A percentile compares a stretch with the other conserved stretches of the same genome.
Evolutionary conservation across 1,284 basidiomycete species (phyloP).

Genomic region (Austroboletus novae-zelandiae): DNA sequence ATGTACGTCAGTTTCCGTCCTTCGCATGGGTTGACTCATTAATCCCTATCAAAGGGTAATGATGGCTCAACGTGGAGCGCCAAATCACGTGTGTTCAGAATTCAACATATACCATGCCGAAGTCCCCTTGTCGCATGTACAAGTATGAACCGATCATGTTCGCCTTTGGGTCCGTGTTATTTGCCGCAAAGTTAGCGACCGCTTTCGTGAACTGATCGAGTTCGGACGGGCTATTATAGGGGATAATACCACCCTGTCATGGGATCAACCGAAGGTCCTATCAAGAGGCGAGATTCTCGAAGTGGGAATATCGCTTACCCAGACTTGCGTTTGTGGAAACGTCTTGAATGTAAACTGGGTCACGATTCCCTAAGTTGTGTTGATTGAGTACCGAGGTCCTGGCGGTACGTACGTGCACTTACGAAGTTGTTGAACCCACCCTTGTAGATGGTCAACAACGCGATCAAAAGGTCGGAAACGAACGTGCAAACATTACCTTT

Average conservation of each 20-base stretch:
- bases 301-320: constrained; percentile 39
- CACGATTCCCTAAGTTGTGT: constrained; percentile 51
- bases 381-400: background rate
- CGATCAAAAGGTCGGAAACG: too few relatives aligned
- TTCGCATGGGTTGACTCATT: background rate
- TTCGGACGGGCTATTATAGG: constrained; percentile 33
- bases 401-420: constrained; percentile 18
- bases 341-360: constrained; percentile 56
- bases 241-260: constrained; percentile 53
- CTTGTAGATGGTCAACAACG: constrained; percentile 24
- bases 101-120: constrained; percentile 30
- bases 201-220: constrained; percentile 36
- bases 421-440: constrained; percentile 66
- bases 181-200: constrained; percentile 48
- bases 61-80: background rate
- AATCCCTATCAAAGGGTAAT: background rate
- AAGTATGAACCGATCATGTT: constrained; percentile 53
- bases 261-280: background rate
- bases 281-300: background rate
- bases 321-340: constrained; percentile 54
- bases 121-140: constrained; percentile 28
- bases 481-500: constrained; percentile 30
- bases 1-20: constrained; percentile 2
- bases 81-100: background rate
- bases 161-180: constrained; percentile 60